Base-by-base conservation (phyloP, 805 yeast genomes). In the Candida saitoana region DNA sequence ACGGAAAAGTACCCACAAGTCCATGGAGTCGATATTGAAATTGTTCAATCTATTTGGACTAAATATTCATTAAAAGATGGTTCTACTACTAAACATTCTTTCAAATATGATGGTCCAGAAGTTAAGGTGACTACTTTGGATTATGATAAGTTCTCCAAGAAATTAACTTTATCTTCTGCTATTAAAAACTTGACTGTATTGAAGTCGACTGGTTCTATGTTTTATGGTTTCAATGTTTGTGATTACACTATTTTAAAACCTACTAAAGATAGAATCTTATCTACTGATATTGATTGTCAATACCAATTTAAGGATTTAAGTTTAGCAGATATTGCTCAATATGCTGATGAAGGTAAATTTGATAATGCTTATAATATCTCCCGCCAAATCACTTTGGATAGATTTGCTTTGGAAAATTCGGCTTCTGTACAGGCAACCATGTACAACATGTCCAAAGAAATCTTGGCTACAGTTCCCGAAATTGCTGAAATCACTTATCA, bases 371-470 rank as follows among this genome's bases (percentile, higher is more conserved):
- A 74, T 62, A 60, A 69, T n/a, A 56, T 61, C 11, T 93, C 87
- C 15, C 76, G 87, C 55, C 70, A 69, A 31, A 74, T 78, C 54
- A 88, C 96, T 1, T 73, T 89, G 54, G 83, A 79, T 41, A 73
- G 74, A 45, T 90, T 90, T 64, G 96, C 96, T 14, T 62, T 76
- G 39, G 96, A 90, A 65, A 80, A 87, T 63, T 87, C 96, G 7
- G 80, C 96, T n/a, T 85, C 95, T 18, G 97, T 90, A 36, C 97
- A 90, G 71, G 96, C 96, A 36, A 90, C 96, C 45, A 91, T 90
- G 96, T 90, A 79, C 74, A 86, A 88, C 74, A 90, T 90, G 93
- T 76, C 86, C 31, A 74, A 79, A 49, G 80, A 77, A 48, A 87
- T 90, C 49, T 74, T 90, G 58, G 71, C 67, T 38, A 57, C 55